A percentile compares a stretch with the other conserved stretches of the same genome.
Evolutionary conservation across 352 stramenopile genomes (phyloP).

Genomic region (Phytophthora brassicae): DNA sequence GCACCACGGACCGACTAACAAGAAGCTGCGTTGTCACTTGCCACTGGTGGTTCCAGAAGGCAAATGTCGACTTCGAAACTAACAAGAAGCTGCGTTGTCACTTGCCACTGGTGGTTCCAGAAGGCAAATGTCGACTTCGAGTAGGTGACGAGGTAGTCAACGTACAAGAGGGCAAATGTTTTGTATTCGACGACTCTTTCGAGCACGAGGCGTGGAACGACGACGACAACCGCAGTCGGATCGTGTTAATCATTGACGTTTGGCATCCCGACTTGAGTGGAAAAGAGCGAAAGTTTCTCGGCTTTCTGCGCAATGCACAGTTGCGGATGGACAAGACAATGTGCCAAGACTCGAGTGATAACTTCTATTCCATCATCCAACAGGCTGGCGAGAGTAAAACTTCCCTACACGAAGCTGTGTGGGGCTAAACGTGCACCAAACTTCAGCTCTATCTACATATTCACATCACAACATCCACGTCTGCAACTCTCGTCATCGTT

Average conservation of each 20-base stretch:
- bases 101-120: constrained; percentile 83
- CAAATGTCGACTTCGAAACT: constrained; percentile 64
- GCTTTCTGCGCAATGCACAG: constrained; percentile 69
- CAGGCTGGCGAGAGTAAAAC: constrained; percentile 43
- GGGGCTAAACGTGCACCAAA: constrained; percentile 38
- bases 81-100: constrained; percentile 91
- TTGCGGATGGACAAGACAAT: constrained; percentile 60
- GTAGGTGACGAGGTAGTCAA: constrained; percentile 67
- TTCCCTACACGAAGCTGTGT: constrained; percentile 42
- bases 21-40: constrained; percentile 90
- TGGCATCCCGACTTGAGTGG: constrained; percentile 94
- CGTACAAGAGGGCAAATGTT: constrained; percentile 89
- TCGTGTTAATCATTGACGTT: constrained; percentile 94
- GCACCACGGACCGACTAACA: constrained; percentile 91
- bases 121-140: constrained; percentile 57
- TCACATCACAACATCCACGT: constrained; percentile 8
- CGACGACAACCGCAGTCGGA: constrained; percentile 70
- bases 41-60: constrained; percentile 78
- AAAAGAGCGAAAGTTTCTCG: constrained; percentile 90
- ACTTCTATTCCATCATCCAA: constrained; percentile 78
- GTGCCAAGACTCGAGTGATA: constrained; percentile 41
- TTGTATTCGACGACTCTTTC: constrained; percentile 98
- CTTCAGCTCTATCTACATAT: constrained; percentile 20
- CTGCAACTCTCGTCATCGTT: constrained; percentile 1
- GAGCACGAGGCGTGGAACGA: constrained; percentile 99